These are phyloP conservation scores for Kodamaea ohmeri DNA, from an alignment of 1,139 yeast species.

Conservation along the genomic window DNA sequence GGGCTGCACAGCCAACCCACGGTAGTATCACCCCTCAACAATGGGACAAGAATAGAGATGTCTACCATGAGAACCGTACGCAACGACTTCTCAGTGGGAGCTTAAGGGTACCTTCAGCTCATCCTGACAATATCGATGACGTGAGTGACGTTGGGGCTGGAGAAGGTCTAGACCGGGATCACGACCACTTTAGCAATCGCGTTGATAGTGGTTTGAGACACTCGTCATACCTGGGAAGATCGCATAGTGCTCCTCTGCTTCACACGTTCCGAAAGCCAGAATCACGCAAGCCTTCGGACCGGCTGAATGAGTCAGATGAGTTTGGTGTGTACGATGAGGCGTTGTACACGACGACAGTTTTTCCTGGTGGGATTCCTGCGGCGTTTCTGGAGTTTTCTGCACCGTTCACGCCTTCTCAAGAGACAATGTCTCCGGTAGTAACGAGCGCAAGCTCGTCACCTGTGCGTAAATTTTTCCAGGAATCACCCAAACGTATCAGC, in stretches of 20 bases:
- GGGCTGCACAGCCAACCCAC: conserved; percentile 13
- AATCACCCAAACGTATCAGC: conserved; percentile 34
- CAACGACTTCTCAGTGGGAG: conserved; percentile 13
- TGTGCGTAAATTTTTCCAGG: conserved; percentile 32
- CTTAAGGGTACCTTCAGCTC: conserved; percentile 24
- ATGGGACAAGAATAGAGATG: conserved; percentile 29
- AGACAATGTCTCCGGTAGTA: not conserved
- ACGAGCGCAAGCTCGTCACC: conserved; percentile 24
- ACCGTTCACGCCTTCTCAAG: too few relatives aligned
- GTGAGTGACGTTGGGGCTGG: conserved; percentile 9
- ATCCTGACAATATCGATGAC: conserved; percentile 25
- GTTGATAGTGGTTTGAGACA: conserved; percentile 1
- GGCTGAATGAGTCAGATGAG: conserved; percentile 11
- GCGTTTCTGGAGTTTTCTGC: too few relatives aligned
- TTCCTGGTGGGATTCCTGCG: too few relatives aligned
- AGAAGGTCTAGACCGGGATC: too few relatives aligned
- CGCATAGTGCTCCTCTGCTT: conserved; percentile 43
- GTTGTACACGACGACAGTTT: conserved; percentile 4
- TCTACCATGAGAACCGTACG: conserved; percentile 25
- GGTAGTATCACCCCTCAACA: conserved; percentile 30
- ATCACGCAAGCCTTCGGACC: conserved; percentile 11
- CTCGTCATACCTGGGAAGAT: conserved; percentile 10
- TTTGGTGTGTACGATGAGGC: conserved; percentile 7
- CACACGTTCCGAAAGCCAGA: conserved; percentile 29
- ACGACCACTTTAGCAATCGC: too few relatives aligned